These are phyloP conservation scores for Dryadomyces quercivorus DNA, from an alignment of 2,329 filamentous ascomycete species.

Conservation along the genomic window DNA sequence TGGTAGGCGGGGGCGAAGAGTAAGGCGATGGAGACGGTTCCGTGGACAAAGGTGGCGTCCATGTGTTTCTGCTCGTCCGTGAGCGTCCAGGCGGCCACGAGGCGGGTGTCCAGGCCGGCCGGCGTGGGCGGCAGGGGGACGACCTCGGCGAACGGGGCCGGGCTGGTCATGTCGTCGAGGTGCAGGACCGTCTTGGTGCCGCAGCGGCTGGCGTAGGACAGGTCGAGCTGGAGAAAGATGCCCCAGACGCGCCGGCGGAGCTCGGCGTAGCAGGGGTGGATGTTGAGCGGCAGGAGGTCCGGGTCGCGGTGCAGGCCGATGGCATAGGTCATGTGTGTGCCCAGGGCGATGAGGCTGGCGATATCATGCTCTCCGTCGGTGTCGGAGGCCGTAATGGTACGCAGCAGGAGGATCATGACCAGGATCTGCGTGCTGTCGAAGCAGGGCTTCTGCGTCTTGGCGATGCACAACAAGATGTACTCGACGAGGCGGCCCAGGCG, in stretches of 20 bases:
- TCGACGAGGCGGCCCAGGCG: conserved; percentile 2
- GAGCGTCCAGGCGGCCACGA: background rate
- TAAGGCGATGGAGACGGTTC: background rate
- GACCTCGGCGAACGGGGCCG: background rate
- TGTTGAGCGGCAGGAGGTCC: conserved; percentile 4
- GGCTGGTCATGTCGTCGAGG: conserved; percentile 14
- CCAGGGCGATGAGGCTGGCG: background rate
- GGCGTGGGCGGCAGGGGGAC: background rate
- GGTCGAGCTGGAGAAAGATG: conserved; percentile 10
- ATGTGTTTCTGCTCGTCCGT: background rate
- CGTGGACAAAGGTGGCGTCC: conserved; percentile 2
- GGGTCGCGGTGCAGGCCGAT: conserved; percentile 15
- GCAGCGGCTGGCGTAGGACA: conserved; percentile 12
- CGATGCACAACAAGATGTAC: background rate
- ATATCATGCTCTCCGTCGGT: conserved; percentile 2
- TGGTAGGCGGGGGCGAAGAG: conserved; percentile 4
- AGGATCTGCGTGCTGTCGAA: conserved; percentile 4
- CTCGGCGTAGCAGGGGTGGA: conserved; percentile 12
- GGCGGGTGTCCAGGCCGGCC: background rate
- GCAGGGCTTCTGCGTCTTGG: conserved; percentile 3
- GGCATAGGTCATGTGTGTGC: conserved; percentile 8
- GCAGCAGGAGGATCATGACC: conserved; percentile 3
- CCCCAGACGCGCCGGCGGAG: conserved; percentile 13
- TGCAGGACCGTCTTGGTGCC: conserved; percentile 11
- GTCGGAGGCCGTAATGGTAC: conserved; percentile 3